Percentiles rank a stretch among this genome's conserved stretches.
phyloP scores from a whole-genome alignment of 129 eudicot genomes.

The Flaveria brownii region DNA sequence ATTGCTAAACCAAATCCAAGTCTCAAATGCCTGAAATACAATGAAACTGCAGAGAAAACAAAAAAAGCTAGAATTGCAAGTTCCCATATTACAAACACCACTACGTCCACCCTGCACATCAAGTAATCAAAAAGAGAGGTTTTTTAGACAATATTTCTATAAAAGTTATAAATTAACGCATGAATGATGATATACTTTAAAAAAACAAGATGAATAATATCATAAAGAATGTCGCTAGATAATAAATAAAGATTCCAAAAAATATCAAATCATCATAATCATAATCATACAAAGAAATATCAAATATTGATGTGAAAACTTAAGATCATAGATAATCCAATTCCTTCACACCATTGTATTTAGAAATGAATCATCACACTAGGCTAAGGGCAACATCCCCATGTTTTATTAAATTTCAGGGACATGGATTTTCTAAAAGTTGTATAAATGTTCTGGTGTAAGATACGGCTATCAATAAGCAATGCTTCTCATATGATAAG shows the following conservation, averaged over 20 bases:
- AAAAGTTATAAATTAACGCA: background rate
- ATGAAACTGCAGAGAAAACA: conserved; percentile 87
- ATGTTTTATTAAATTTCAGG: background rate
- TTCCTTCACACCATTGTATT: background rate
- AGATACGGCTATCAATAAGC: background rate
- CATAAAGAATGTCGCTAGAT: background rate
- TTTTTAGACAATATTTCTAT: conserved; percentile 4
- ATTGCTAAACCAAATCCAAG: conserved; percentile 65
- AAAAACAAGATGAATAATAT: conserved; percentile 1
- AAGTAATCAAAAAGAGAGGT: background rate
- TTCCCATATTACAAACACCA: conserved; percentile 87
- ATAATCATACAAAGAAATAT: no score
- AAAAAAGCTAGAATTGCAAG: conserved; percentile 80
- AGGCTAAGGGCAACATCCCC: background rate
- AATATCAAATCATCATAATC: no score
- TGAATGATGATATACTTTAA: background rate
- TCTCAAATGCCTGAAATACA: conserved; percentile 75
- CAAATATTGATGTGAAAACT: background rate
- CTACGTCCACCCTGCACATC: conserved; percentile 92
- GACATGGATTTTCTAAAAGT: background rate
- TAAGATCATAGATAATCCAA: background rate
- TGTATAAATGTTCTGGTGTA: background rate
- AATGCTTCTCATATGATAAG: background rate
- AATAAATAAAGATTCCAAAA: background rate
- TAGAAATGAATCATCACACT: background rate